Percentiles rank a stretch among this genome's conserved stretches.
Conservation (phyloP, 345 rosid genomes). For the Murraya koenigii region DNA sequence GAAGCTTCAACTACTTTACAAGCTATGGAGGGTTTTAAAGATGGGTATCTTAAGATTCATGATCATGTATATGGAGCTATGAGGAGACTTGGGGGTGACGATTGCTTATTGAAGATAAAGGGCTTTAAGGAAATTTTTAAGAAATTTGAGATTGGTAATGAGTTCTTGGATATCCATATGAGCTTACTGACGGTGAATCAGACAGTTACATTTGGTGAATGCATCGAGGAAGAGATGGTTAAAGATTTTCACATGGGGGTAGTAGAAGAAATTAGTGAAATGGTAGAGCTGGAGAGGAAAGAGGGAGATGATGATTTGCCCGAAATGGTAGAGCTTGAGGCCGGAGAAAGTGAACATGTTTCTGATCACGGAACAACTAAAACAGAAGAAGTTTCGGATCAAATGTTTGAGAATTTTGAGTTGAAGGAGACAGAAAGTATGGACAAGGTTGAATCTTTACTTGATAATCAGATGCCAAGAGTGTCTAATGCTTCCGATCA, state of each 20-base stretch:
- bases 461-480: neutral
- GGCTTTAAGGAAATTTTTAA: conserved; percentile 10
- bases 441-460: conserved; percentile 12
- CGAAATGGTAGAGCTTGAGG: conserved; percentile 3
- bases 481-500: neutral
- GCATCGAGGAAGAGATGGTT: conserved; percentile 3
- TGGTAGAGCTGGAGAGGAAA: neutral
- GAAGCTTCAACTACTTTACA: conserved; percentile 8
- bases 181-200: conserved; percentile 12
- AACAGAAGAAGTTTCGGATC: neutral
- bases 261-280: conserved; percentile 1
- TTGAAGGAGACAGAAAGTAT: neutral
- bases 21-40: conserved; percentile 12
- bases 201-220: neutral
- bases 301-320: conserved; percentile 6
- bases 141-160: conserved; percentile 4
- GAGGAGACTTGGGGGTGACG: conserved; percentile 6
- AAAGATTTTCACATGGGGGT: neutral
- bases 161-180: conserved; percentile 5
- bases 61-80: conserved; percentile 12
- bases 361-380: neutral
- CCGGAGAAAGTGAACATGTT: neutral
- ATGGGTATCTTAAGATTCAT: conserved; percentile 22
- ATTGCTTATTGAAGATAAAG: neutral
- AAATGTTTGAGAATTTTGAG: conserved; percentile 10